Percentiles rank a stretch among this genome's conserved stretches.
Conservation (phyloP, 208 protist species). For the Vickermania ingenoplastis region DNA sequence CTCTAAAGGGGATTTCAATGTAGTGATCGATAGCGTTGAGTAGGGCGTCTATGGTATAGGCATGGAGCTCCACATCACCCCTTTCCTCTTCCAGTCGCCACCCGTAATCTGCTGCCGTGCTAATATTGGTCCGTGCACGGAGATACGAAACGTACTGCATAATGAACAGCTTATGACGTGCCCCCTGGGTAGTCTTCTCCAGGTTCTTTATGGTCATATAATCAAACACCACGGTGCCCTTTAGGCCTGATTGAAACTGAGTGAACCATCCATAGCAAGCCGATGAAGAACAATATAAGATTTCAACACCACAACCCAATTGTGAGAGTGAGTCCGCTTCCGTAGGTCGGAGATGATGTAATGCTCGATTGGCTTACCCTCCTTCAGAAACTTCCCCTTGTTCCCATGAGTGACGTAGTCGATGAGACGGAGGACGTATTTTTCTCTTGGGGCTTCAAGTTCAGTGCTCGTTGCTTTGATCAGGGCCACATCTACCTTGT, state of each 20-base stretch:
- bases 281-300: slow-evolving; percentile 67
- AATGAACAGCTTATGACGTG: slow-evolving; percentile 49
- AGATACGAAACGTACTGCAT: slow-evolving; percentile 52
- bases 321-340: slow-evolving; percentile 66
- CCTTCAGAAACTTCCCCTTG: slow-evolving; percentile 10
- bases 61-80: slow-evolving; percentile 35
- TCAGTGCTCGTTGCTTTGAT: slow-evolving; percentile 80
- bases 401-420: slow-evolving; percentile 56
- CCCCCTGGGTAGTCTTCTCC: slow-evolving; percentile 27
- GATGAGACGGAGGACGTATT: slow-evolving; percentile 70
- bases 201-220: slow-evolving; percentile 33
- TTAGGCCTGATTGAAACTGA: slow-evolving; percentile 42
- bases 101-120: slow-evolving; percentile 19
- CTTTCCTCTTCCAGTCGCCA: slow-evolving; percentile 37
- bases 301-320: slow-evolving; percentile 82
- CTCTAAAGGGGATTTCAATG: slow-evolving; percentile 25
- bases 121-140: slow-evolving; percentile 29
- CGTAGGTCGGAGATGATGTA: slow-evolving; percentile 72
- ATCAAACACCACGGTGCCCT: slow-evolving; percentile 43
- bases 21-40: slow-evolving; percentile 26
- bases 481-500: slow-evolving; percentile 61
- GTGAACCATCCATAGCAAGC: slow-evolving; percentile 51
- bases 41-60: slow-evolving; percentile 29
- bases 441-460: slow-evolving; percentile 81
- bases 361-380: slow-evolving; percentile 16